Conservation (phyloP, 2,329 filamentous ascomycete species). For the Diplodia scrobiculata region DNA sequence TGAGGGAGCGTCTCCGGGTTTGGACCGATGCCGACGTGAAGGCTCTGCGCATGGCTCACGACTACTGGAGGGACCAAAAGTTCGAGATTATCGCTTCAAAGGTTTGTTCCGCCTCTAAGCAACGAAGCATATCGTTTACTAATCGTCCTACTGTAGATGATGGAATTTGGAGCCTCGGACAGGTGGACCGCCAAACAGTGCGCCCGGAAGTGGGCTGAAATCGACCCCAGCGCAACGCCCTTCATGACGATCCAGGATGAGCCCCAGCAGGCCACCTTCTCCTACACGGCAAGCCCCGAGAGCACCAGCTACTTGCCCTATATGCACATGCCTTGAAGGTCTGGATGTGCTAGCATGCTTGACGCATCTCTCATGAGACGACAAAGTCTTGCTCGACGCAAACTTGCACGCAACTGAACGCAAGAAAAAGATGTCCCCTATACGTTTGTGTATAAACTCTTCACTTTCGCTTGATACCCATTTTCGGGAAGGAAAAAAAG, state of each 20-base stretch:
- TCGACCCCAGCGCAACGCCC: conserved; percentile 42
- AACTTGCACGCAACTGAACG: conserved; percentile 16
- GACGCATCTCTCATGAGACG: neutral
- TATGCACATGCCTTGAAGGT: conserved; percentile 37
- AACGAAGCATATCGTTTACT: neutral
- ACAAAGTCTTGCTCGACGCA: conserved; percentile 16
- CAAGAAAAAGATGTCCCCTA: neutral
- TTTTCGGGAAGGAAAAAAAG: conserved; percentile 15
- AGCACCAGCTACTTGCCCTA: conserved; percentile 41
- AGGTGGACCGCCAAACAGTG: conserved; percentile 56
- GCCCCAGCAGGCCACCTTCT: conserved; percentile 28
- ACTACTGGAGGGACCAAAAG: conserved; percentile 57
- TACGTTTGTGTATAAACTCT: conserved; percentile 14
- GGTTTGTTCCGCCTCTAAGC: conserved; percentile 38
- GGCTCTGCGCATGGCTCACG: conserved; percentile 54
- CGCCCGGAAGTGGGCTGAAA: conserved; percentile 56
- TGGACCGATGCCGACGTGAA: conserved; percentile 57
- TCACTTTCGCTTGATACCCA: conserved; percentile 26
- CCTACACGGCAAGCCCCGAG: conserved; percentile 43
- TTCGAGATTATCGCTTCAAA: conserved; percentile 58
- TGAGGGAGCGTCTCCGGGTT: conserved; percentile 54
- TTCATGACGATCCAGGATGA: conserved; percentile 41
- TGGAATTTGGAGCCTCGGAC: conserved; percentile 54
- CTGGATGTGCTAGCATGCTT: neutral
- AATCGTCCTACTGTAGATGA: conserved; percentile 48